Conservation (phyloP, 768 basidiomycete species). For the Phylloporus sp. region DNA sequence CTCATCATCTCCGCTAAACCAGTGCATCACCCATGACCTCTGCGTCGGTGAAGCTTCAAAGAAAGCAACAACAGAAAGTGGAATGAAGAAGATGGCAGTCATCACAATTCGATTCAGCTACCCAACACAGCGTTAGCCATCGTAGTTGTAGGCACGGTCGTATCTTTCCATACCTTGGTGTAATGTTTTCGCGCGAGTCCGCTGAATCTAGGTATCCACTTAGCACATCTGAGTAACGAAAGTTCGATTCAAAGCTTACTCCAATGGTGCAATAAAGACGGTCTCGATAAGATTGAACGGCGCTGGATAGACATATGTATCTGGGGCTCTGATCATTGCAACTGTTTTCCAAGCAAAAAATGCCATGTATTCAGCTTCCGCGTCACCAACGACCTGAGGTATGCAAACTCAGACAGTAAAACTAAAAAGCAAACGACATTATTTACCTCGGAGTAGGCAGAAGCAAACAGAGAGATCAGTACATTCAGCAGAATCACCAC, state of each 20-base stretch:
- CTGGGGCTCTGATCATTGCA: slow-evolving; percentile 81
- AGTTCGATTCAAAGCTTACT: slow-evolving; percentile 48
- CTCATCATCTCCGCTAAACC: slow-evolving; percentile 61
- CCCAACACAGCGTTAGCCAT: slow-evolving; percentile 4
- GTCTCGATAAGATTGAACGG: slow-evolving; percentile 90
- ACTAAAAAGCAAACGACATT: background rate
- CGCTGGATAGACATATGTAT: slow-evolving; percentile 79
- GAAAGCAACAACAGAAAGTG: slow-evolving; percentile 68
- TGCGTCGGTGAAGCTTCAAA: slow-evolving; percentile 61
- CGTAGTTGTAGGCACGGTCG: background rate
- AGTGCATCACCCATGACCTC: slow-evolving; percentile 62
- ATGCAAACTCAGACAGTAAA: background rate
- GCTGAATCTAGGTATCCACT: slow-evolving; percentile 34
- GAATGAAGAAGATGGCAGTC: slow-evolving; percentile 76
- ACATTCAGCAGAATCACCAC: slow-evolving; percentile 87
- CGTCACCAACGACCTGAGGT: slow-evolving; percentile 71
- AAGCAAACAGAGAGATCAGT: slow-evolving; percentile 92
- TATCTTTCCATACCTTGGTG: slow-evolving; percentile 46
- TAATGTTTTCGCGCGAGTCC: slow-evolving; percentile 52
- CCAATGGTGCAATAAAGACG: slow-evolving; percentile 77
- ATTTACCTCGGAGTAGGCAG: slow-evolving; percentile 83
- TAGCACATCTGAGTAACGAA: background rate
- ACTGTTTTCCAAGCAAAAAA: slow-evolving; percentile 89
- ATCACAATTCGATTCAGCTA: slow-evolving; percentile 79
- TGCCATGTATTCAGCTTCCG: slow-evolving; percentile 85